Evolutionary conservation across 495 filamentous ascomycete species (phyloP).

Genomic region (Penicillium diatomitis): DNA sequence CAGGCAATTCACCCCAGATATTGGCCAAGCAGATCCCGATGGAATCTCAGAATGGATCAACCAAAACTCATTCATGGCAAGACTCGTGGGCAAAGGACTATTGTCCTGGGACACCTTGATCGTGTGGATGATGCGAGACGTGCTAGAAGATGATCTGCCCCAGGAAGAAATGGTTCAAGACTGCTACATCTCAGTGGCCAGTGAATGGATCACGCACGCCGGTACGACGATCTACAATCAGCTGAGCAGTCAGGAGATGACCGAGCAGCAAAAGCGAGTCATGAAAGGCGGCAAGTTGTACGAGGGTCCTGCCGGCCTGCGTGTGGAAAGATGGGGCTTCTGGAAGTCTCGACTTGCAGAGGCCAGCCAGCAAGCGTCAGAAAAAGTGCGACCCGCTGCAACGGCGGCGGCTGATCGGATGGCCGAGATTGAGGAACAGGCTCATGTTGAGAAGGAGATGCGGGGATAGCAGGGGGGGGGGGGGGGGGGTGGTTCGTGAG

Average conservation of each 20-base stretch:
- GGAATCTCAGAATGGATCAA: conserved; percentile 6
- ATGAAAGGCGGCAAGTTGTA: conserved; percentile 1
- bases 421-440: background rate
- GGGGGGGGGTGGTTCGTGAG: too few relatives aligned
- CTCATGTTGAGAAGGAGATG: background rate
- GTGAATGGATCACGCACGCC: conserved; percentile 1
- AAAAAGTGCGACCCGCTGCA: background rate
- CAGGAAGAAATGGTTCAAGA: background rate
- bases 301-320: background rate
- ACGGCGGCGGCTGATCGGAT: background rate
- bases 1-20: background rate
- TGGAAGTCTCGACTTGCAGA: background rate
- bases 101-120: conserved; percentile 1
- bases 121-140: conserved; percentile 3
- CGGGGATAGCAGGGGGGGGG: background rate
- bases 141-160: background rate
- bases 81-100: background rate
- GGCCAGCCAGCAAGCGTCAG: background rate
- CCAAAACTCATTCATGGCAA: conserved; percentile 3
- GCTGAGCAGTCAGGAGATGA: background rate
- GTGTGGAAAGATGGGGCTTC: conserved; percentile 1
- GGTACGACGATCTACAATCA: background rate
- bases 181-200: background rate
- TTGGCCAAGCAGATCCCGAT: background rate
- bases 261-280: conserved; percentile 2